Evolutionary conservation across 768 basidiomycete species (phyloP), one percentile per base, ranked within the genome.

Genomic region (Galerina marginata): DNA sequence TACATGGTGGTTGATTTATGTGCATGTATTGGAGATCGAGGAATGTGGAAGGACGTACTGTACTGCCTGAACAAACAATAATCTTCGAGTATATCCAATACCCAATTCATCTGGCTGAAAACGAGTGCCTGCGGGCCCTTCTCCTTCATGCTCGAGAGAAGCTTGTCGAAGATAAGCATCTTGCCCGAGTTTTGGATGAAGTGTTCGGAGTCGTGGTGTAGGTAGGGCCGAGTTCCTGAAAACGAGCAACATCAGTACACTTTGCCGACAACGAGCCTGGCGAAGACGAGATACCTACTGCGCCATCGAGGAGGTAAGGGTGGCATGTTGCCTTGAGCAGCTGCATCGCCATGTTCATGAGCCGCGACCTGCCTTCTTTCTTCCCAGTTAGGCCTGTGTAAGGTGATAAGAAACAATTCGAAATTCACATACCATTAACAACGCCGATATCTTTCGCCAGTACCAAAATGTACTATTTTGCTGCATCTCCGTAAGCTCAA

Each of bases 331-430:
- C 93, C 82, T 91, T 95, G 61, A 90, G 88, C 42, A 92, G 83
- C 85, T 99, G 97, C 97, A 99, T 99, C 61, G 99, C 97, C 83
- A 99, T 95, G 72, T 99, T 99, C 89, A 98, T 94, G 52, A 99
- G 75, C 37, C 96, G 81, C 4, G 96, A 98, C 79, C 99, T 99
- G 56, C 96, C 96, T 73, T 99, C 97, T 72, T 99, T 99, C 84
- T 97, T 98, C 7, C 96, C 95, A 2, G 93, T 93, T 36, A 95
- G 79, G 42, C 93, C 92, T 93, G 61, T 23, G 9, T 7, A 39
- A 9, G 7, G 7, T 33, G 29, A 5, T 33, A 33, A 4, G 29
- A 33, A 33, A 33, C 7, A 33, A 33, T 33, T 33, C 29, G 29
- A 33, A 33, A 7, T 5, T n/a, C 11, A 72, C 83, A 45, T 59